Base-by-base conservation (phyloP, 805 yeast species). In the Kuraishia ogatae region DNA sequence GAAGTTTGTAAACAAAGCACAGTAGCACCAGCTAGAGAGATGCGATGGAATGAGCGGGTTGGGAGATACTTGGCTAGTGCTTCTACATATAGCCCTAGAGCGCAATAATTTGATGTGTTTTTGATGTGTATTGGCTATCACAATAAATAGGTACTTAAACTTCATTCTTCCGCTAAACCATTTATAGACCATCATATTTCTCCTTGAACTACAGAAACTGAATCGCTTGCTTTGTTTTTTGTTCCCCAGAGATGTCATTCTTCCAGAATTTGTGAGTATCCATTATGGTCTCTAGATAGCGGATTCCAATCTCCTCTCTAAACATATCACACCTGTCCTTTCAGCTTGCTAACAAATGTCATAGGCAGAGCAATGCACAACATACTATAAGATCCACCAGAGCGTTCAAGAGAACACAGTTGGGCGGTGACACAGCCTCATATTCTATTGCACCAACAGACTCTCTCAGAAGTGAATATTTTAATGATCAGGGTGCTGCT, bases 331-430 rank as follows among this genome's bases (percentile, higher is more conserved):
- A n/a, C n/a, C n/a, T n/a, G n/a, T n/a, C n/a, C n/a, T n/a, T n/a
- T 23, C n/a, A 17, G 26, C 6, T 8, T 21, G 5, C 22, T 46
- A 20, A 46, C 17, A 48, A 48, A 19, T 20, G 21, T 21, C 13
- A 22, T 7, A 48, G 24, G n/a, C 22, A 48, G 10, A 24, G 29
- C 29, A 48, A 48, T 23, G 48, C 47, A 21, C 24, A 46, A 15
- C 54, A 52, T 17, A 69, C 74, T 0, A 70, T 70, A 39, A 61
- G 69, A 52, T 69, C 73, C 6, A 68, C 69, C 1, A 60, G 74
- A 52, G 67, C 64, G 2, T 70, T 68, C 59, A 64, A 60, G 55
- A 62, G 69, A 56, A 68, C 65, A 53, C 66, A 64, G 1, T 66
- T 62, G 23, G 59, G 63, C 39, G 55, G 19, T 53, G 22, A 64